phyloP scores from a whole-genome alignment of 148 eudicot genomes.

The Vaccinium macrocarpon region DNA sequence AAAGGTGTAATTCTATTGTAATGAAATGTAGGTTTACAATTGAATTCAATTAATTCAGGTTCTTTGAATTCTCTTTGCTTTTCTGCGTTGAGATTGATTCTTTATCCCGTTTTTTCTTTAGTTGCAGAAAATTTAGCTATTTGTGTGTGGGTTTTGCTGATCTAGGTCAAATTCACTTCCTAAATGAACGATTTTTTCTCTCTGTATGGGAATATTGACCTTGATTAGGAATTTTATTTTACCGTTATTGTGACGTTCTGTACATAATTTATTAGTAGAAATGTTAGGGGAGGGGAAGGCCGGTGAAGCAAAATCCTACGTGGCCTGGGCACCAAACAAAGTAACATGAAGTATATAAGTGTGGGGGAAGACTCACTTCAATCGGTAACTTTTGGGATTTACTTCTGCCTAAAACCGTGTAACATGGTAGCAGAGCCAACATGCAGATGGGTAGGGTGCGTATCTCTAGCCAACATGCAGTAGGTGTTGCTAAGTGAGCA shows the following conservation, averaged over 20 bases:
- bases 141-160: background rate
- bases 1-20: slow-evolving; percentile 4
- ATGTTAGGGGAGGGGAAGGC: background rate
- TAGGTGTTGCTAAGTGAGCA: too few relatives aligned
- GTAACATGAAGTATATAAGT: too few relatives aligned
- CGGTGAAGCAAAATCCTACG: too few relatives aligned
- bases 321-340: too few relatives aligned
- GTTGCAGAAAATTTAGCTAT: background rate
- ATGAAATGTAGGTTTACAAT: background rate
- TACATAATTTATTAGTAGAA: background rate
- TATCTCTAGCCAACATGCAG: too few relatives aligned
- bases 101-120: background rate
- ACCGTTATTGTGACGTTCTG: background rate
- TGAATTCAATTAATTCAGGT: background rate
- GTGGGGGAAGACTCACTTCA: too few relatives aligned
- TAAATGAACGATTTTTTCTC: background rate
- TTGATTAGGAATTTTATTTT: background rate
- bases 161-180: slow-evolving; percentile 2
- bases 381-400: too few relatives aligned
- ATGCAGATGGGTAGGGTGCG: too few relatives aligned
- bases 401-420: too few relatives aligned
- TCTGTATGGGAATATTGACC: background rate
- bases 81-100: background rate
- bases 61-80: background rate
- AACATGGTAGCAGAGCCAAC: too few relatives aligned